Base-by-base conservation (phyloP, 73 alveolate species). In the Paramecium pentaurelia region DNA sequence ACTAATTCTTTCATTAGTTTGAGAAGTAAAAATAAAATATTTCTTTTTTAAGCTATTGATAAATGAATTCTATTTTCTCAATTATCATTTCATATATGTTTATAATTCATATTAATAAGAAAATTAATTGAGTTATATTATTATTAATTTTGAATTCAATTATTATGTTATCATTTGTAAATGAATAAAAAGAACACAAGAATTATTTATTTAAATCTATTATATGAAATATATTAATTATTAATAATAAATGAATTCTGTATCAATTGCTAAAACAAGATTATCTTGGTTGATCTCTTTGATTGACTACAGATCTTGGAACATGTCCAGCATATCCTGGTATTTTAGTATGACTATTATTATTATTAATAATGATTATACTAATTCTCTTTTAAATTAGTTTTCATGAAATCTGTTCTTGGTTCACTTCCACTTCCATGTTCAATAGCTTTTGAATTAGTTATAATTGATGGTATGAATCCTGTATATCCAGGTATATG, bases 271-370 rank as follows among this genome's bases (percentile, higher is more conserved):
- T 64, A 34, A 64, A 64, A 10, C 84, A 64, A 12, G 84, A 64
- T 64, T 64, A 28, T 64, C 84, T 64, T 28, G 84, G 84, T 32
- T 64, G 12, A 36, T 64, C 84, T 64, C 84, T 64, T 28, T 89
- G 47, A 73, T 89, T 89, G 47, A 42, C 77, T 45, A 83, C 92
- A 44, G 94, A 77, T 59, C 58, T 71, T 14, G 94, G 94, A 30
- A 60, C 32, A n/a, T 89, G 94, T 14, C 94, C 94, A 6, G 94
- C 94, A 89, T 89, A 89, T 42, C 94, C 94, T 42, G 94, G 94
- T 8, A 89, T 89, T 89, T 89, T 40, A 3, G 94, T 89, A 70
- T 89, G 94, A 70, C 93, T 87, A 36, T 64, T 2, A 34, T 22
- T 12, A 54, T 6, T 58, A 36, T 5, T 3, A 8, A 38, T 22